Conservation (phyloP, 169 alveolate genomes). For the Plasmodium reichenowi region DNA sequence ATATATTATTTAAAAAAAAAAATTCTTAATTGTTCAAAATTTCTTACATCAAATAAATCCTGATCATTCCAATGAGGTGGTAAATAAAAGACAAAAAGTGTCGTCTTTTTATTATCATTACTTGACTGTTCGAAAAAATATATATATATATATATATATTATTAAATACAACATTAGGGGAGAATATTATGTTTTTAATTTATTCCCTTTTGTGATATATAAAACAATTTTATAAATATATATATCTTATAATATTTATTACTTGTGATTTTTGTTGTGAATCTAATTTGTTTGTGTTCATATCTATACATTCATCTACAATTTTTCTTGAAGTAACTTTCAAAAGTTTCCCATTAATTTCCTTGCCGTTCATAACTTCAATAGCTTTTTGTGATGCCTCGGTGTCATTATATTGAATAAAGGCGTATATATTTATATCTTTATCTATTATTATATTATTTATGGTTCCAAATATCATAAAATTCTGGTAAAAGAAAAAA, state of each 20-base stretch:
- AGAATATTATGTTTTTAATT: background rate
- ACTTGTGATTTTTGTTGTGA: conserved; percentile 55
- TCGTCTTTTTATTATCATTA: conserved; percentile 66
- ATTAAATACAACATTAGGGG: no score
- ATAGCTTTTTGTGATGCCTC: conserved; percentile 92
- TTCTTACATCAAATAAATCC: conserved; percentile 81
- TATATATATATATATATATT: background rate
- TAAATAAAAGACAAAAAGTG: conserved; percentile 91
- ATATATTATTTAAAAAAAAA: background rate
- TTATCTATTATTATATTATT: conserved; percentile 58
- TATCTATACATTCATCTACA: conserved; percentile 81
- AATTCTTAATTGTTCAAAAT: background rate
- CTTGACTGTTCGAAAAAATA: conserved; percentile 12
- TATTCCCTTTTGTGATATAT: background rate
- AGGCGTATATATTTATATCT: conserved; percentile 92
- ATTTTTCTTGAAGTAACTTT: conserved; percentile 90
- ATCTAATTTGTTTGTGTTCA: conserved; percentile 32
- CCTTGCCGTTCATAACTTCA: conserved; percentile 91
- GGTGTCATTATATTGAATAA: conserved; percentile 89
- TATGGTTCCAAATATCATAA: conserved; percentile 61
- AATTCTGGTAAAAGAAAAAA: conserved; percentile 2
- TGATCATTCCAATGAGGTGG: conserved; percentile 93
- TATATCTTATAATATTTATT: background rate
- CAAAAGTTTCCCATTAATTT: conserved; percentile 88
- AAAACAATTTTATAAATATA: background rate